phyloP scores from a whole-genome alignment of 208 protist species.

The Crithidia thermophila region DNA sequence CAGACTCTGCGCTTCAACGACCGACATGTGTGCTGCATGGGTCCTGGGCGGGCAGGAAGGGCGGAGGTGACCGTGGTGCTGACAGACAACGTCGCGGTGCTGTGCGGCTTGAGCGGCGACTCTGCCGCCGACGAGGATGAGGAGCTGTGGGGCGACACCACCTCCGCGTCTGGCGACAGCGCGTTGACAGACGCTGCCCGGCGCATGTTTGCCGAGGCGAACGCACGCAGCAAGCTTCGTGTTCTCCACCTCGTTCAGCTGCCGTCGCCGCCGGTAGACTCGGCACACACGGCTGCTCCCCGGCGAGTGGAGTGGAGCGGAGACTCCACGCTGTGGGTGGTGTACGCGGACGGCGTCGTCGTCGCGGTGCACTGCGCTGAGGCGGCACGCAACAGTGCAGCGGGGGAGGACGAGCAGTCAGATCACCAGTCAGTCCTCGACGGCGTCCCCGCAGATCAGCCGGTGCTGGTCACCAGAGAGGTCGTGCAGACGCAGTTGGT shows the following conservation, averaged over 20 bases:
- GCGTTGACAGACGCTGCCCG: neutral
- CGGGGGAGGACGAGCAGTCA: slow-evolving; percentile 10
- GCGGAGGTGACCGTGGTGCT: slow-evolving; percentile 65
- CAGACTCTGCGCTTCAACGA: slow-evolving; percentile 44
- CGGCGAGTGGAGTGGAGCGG: slow-evolving; percentile 40
- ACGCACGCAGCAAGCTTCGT: slow-evolving; percentile 12
- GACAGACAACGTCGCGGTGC: slow-evolving; percentile 42
- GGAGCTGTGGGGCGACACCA: no score
- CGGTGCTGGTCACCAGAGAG: neutral
- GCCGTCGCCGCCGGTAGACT: slow-evolving; percentile 5
- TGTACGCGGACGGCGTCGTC: slow-evolving; percentile 56
- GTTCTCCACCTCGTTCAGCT: slow-evolving; percentile 27
- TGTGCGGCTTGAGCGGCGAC: slow-evolving; percentile 34
- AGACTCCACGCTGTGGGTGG: slow-evolving; percentile 47
- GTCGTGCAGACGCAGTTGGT: slow-evolving; percentile 14
- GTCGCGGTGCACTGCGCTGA: slow-evolving; percentile 27
- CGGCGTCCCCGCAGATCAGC: neutral
- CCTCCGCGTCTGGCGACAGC: no score
- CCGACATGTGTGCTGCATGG: slow-evolving; percentile 38
- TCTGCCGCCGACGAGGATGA: neutral
- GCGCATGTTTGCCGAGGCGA: slow-evolving; percentile 14
- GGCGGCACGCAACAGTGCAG: neutral
- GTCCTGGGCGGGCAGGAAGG: slow-evolving; percentile 35
- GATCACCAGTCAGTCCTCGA: neutral
- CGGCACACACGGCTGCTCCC: slow-evolving; percentile 10